These are phyloP conservation scores for Fomitopsis pulvina DNA, from an alignment of 768 basidiomycete genomes.

Conservation along the genomic window DNA sequence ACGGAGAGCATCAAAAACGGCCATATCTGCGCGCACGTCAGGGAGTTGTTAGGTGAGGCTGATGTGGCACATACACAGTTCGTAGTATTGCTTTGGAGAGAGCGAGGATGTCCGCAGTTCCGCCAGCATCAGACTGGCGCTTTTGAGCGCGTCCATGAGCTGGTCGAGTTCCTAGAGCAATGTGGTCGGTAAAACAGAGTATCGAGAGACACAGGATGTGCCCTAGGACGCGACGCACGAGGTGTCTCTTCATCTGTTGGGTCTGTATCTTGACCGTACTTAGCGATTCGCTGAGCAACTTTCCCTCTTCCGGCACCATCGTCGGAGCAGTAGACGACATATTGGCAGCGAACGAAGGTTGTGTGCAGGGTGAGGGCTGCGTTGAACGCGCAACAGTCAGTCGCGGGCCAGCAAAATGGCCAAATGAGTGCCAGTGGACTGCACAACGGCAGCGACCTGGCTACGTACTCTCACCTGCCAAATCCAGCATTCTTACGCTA, in stretches of 20 bases:
- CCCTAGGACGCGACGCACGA: conserved; percentile 45
- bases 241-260: conserved; percentile 90
- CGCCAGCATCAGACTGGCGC: conserved; percentile 94
- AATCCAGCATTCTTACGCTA: not conserved
- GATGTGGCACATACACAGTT: conserved; percentile 60
- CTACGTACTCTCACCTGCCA: not conserved
- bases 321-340: conserved; percentile 7
- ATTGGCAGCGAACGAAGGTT: not conserved
- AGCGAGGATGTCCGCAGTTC: conserved; percentile 91
- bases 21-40: conserved; percentile 69
- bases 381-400: not conserved
- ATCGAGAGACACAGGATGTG: not conserved
- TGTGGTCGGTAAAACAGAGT: not conserved
- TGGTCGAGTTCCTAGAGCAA: conserved; percentile 79
- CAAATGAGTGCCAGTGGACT: not conserved
- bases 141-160: conserved; percentile 98
- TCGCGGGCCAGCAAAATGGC: not conserved
- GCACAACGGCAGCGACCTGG: not conserved
- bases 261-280: conserved; percentile 88
- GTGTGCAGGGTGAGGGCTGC: not conserved
- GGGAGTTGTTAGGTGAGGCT: not conserved
- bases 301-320: conserved; percentile 62
- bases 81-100: conserved; percentile 97
- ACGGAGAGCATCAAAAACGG: conserved; percentile 93
- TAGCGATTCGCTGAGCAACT: conserved; percentile 77